These are phyloP conservation scores for Yamadazyma diospyri DNA, from an alignment of 1,139 yeast species.

Conservation along the genomic window DNA sequence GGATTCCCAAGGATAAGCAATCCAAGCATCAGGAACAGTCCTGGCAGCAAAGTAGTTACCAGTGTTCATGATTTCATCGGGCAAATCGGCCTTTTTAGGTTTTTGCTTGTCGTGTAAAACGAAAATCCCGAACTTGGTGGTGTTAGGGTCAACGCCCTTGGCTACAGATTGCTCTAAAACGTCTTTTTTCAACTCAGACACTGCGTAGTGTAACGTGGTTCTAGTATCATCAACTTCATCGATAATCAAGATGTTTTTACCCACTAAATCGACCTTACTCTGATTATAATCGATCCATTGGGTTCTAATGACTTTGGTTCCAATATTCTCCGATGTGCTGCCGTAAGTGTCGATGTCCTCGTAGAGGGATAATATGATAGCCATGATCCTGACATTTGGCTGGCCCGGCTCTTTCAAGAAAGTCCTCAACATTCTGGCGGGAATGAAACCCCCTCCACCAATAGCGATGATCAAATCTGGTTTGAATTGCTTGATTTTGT, in stretches of 20 bases:
- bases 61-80: slow-evolving; percentile 56
- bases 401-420: slow-evolving; percentile 83
- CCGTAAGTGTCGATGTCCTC: slow-evolving; percentile 72
- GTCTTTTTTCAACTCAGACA: slow-evolving; percentile 82
- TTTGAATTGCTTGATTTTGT: slow-evolving; percentile 60
- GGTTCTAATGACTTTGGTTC: slow-evolving; percentile 85
- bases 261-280: slow-evolving; percentile 61
- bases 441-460: slow-evolving; percentile 93
- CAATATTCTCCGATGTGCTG: slow-evolving; percentile 59
- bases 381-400: slow-evolving; percentile 90
- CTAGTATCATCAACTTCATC: slow-evolving; percentile 97
- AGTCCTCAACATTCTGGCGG: slow-evolving; percentile 91
- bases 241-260: slow-evolving; percentile 78
- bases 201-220: slow-evolving; percentile 90
- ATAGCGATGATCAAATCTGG: slow-evolving; percentile 91
- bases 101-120: slow-evolving; percentile 92
- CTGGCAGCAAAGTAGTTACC: slow-evolving; percentile 88
- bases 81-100: slow-evolving; percentile 79
- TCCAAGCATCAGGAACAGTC: slow-evolving; percentile 90
- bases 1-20: slow-evolving; percentile 97
- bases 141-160: slow-evolving; percentile 45
- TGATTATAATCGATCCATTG: slow-evolving; percentile 92
- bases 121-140: slow-evolving; percentile 80
- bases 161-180: slow-evolving; percentile 55
- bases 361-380: slow-evolving; percentile 85